Conservation (phyloP, 768 basidiomycete genomes). For the Leucosporidium creatinivorum region DNA sequence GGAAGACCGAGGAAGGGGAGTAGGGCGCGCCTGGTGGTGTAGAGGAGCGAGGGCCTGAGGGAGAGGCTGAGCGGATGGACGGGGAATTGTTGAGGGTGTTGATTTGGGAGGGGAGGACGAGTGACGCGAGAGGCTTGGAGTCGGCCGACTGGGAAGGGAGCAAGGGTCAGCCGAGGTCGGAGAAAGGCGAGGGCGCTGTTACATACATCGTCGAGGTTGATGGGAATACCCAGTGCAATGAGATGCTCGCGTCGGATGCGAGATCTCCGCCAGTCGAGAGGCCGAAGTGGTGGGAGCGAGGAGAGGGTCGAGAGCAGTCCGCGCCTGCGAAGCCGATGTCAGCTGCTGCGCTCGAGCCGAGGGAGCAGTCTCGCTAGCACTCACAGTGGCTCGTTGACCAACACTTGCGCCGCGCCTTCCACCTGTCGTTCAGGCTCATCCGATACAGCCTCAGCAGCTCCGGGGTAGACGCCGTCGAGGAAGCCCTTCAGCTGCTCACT, state of each 20-base stretch:
- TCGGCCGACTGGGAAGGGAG: background rate
- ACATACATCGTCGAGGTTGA: constrained; percentile 31
- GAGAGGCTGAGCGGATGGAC: background rate
- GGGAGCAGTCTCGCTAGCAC: too few relatives aligned
- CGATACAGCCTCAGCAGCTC: background rate
- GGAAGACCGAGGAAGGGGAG: constrained; percentile 9
- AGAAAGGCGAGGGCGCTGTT: background rate
- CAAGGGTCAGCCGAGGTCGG: background rate
- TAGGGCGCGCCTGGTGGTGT: background rate
- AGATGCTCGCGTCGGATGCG: constrained; percentile 26
- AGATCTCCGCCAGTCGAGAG: constrained; percentile 30
- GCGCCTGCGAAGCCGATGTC: constrained; percentile 5
- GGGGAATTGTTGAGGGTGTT: background rate
- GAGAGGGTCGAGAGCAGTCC: constrained; percentile 8
- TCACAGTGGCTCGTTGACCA: constrained; percentile 23
- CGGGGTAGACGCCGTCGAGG: constrained; percentile 3
- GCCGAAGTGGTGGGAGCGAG: constrained; percentile 10
- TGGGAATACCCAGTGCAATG: constrained; percentile 23
- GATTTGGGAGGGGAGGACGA: constrained; percentile 6
- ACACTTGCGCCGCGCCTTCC: constrained; percentile 18
- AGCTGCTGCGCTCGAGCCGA: too few relatives aligned
- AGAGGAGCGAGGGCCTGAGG: constrained; percentile 11
- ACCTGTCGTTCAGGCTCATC: constrained; percentile 31
- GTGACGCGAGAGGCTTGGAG: background rate
- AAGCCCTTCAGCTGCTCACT: constrained; percentile 18